Base-by-base conservation (phyloP, 192 early-diverging fungal species). In the Gigaspora rosea region DNA sequence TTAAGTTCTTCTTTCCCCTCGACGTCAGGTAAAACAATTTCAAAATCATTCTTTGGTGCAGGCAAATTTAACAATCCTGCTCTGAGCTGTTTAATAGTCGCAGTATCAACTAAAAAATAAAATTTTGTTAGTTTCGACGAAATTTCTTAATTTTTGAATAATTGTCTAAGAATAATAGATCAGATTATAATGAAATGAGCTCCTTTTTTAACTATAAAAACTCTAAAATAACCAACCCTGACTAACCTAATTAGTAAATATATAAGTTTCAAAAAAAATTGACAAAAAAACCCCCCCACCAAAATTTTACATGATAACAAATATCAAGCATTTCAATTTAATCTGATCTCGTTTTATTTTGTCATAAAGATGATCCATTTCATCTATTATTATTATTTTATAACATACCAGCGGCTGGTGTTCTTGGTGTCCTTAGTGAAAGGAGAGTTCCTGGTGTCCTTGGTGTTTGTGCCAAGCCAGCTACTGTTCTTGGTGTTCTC, bases 11-110 rank as follows among this genome's bases (percentile, higher is more conserved):
- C n/a, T 78, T 83, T n/a, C 80, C 80, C 8, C 86, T 82, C 12
- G 71, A 77, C 79, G 46, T 94, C 92, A 2, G 96, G 97, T 65
- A 97, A 80, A 12, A 94, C 90, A 71, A 99, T 90, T 71, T 96
- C 93, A 82, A 96, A 96, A 75, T 97, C 94, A 80, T 97, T 98
- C 59, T 92, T 92, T 54, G 97, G 97, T 72, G 87, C 85, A 2
- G 97, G 97, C 16, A 99, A 82, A 33, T 82, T 71, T 5, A 84
- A 84, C 32, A 97, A 90, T 47, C 91, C 87, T 64, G 85, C 86
- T 35, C 88, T 78, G 11, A 99, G 86, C 67, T 92, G 90, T 76
- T 93, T 90, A 16, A 81, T 54, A 20, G 68, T n/a, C 46, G 65
- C 51, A 11, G 70, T 22, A 67, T 47, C 27, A 62, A 36, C 59